These are phyloP conservation scores for Lepraria neglecta DNA, from an alignment of 495 filamentous ascomycete genomes.

Conservation along the genomic window DNA sequence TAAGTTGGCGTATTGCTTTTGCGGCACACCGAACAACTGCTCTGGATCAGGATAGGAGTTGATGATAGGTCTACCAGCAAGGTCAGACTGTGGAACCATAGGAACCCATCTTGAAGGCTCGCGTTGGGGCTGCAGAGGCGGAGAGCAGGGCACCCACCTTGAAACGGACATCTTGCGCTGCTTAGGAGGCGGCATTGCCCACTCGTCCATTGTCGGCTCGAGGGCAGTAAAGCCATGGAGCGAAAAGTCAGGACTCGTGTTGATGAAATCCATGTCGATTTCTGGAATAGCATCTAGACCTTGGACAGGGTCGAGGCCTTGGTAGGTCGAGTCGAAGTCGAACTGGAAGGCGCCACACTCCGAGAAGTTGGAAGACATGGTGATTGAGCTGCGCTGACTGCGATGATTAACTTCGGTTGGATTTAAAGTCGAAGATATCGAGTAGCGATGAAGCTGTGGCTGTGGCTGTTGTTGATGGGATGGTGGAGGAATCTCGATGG, in stretches of 20 bases:
- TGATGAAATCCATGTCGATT: neutral
- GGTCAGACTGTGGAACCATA: conserved; percentile 1
- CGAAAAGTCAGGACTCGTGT: neutral
- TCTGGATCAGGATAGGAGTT: conserved; percentile 8
- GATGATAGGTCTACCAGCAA: neutral
- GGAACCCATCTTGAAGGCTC: conserved; percentile 4
- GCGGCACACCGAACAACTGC: neutral
- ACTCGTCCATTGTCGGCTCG: neutral
- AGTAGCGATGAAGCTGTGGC: neutral
- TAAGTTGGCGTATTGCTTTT: too few species aligned
- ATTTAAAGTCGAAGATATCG: neutral
- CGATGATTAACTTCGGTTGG: neutral
- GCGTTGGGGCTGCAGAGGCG: neutral
- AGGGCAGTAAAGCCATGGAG: neutral
- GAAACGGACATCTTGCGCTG: conserved; percentile 8
- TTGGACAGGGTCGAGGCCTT: neutral
- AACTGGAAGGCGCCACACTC: neutral
- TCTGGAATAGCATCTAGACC: neutral
- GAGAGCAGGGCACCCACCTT: conserved; percentile 3
- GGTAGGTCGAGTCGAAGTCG: neutral
- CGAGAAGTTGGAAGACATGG: neutral
- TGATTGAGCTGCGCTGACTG: neutral
- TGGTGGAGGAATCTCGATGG: neutral
- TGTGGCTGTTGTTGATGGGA: neutral
- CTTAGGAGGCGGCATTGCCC: neutral